Conservation (phyloP, 352 stramenopile genomes). For the Phytopythium vexans region DNA sequence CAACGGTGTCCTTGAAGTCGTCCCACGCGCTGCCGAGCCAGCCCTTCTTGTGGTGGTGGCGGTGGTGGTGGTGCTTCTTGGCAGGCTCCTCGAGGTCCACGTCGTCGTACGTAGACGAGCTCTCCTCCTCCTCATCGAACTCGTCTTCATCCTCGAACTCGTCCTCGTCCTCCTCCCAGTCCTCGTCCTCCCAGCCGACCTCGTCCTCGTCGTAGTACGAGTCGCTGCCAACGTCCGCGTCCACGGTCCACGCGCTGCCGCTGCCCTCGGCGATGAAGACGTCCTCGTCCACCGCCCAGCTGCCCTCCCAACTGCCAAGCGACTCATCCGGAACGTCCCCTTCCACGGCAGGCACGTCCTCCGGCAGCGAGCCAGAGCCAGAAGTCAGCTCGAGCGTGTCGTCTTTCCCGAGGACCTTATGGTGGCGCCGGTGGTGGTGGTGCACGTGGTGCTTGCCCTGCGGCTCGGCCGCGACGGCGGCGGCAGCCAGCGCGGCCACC, state of each 20-base stretch:
- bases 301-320: neutral
- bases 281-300: neutral
- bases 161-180: conserved; percentile 10
- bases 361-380: neutral
- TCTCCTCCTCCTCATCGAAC: conserved; percentile 20
- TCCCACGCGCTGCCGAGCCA: conserved; percentile 4
- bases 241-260: conserved; percentile 9
- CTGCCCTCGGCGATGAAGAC: conserved; percentile 8
- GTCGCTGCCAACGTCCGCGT: conserved; percentile 8
- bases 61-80: conserved; percentile 6
- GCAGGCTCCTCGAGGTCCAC: conserved; percentile 10
- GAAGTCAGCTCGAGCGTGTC: neutral
- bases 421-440: conserved; percentile 14
- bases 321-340: neutral
- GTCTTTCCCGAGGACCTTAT: neutral
- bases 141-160: conserved; percentile 23
- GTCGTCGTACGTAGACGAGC: conserved; percentile 14
- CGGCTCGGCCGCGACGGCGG: conserved; percentile 14
- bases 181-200: conserved; percentile 12
- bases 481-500: conserved; percentile 17
- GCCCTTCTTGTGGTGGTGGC: conserved; percentile 12
- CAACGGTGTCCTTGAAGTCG: conserved; percentile 21
- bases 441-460: conserved; percentile 15
- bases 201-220: conserved; percentile 21
- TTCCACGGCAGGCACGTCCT: too few relatives aligned